A percentile compares a stretch with the other conserved stretches of the same genome.
Evolutionary conservation across 495 filamentous ascomycete genomes (phyloP).

Genomic region (Penicillium paxilli): DNA sequence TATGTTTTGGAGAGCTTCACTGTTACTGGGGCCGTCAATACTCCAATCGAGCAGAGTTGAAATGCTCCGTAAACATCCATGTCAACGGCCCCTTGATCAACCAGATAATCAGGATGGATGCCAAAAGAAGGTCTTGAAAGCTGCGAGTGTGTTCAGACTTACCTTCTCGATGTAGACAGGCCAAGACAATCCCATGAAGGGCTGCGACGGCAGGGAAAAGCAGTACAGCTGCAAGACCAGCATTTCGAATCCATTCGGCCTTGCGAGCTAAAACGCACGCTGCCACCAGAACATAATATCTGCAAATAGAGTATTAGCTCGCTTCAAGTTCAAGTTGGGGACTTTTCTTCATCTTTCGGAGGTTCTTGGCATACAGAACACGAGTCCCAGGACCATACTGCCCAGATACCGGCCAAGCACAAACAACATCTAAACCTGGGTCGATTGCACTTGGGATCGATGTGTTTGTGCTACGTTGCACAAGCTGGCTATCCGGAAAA

Average conservation of each 20-base stretch:
- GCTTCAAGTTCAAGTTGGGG: too few relatives aligned
- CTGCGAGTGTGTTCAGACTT: too few relatives aligned
- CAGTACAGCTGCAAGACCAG: conserved; percentile 60
- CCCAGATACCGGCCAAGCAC: conserved; percentile 60
- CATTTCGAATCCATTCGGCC: conserved; percentile 55
- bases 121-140: too few relatives aligned
- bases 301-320: too few relatives aligned
- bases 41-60: conserved; percentile 61
- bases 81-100: conserved; percentile 52
- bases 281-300: conserved; percentile 60
- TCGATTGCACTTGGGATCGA: conserved; percentile 22
- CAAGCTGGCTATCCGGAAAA: conserved; percentile 28
- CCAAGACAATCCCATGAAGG: conserved; percentile 58
- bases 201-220: conserved; percentile 61
- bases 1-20: conserved; percentile 58
- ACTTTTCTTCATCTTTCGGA: too few relatives aligned
- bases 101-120: background rate
- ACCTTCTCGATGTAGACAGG: conserved; percentile 52
- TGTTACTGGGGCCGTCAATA: conserved; percentile 57
- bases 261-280: conserved; percentile 59
- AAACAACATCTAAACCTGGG: conserved; percentile 49
- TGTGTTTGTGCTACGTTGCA: conserved; percentile 23
- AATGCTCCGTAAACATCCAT: conserved; percentile 67
- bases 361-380: conserved; percentile 49
- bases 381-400: conserved; percentile 60